Conservation (phyloP, 2,329 filamentous ascomycete species). For the Ophiocordyceps camponoti-leonardi region DNA sequence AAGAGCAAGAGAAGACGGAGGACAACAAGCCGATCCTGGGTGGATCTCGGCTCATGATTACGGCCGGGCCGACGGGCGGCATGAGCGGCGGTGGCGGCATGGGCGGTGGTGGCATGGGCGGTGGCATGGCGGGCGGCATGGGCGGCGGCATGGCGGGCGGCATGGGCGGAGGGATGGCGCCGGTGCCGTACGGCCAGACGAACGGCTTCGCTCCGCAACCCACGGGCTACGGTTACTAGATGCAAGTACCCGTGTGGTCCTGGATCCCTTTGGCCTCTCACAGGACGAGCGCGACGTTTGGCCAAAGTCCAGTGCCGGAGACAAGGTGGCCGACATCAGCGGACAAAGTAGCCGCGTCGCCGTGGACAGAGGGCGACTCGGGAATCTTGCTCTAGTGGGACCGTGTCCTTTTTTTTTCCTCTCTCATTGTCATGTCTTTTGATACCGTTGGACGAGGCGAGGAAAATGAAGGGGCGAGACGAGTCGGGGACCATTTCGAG, state of each 20-base stretch:
- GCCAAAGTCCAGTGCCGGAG: neutral
- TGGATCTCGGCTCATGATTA: conserved; percentile 81
- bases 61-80: conserved; percentile 52
- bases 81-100: conserved; percentile 14
- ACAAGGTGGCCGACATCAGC: neutral
- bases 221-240: conserved; percentile 56
- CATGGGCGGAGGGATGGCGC: conserved; percentile 28
- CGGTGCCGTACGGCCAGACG: conserved; percentile 53
- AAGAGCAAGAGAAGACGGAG: conserved; percentile 63
- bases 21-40: conserved; percentile 90
- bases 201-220: conserved; percentile 84
- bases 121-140: conserved; percentile 3
- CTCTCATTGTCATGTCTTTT: too few species aligned
- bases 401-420: too few species aligned
- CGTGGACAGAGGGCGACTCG: neutral
- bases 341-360: conserved; percentile 1
- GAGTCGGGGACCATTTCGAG: too few species aligned
- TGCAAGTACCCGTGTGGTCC: conserved; percentile 12
- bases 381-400: neutral
- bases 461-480: too few species aligned
- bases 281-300: neutral
- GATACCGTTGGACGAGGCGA: too few species aligned
- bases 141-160: conserved; percentile 24
- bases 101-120: too few species aligned
- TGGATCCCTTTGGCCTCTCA: conserved; percentile 5